Evolutionary conservation across 768 basidiomycete species (phyloP), one percentile per base, ranked within the genome.

Genomic region (Hypholoma fasciculare): DNA sequence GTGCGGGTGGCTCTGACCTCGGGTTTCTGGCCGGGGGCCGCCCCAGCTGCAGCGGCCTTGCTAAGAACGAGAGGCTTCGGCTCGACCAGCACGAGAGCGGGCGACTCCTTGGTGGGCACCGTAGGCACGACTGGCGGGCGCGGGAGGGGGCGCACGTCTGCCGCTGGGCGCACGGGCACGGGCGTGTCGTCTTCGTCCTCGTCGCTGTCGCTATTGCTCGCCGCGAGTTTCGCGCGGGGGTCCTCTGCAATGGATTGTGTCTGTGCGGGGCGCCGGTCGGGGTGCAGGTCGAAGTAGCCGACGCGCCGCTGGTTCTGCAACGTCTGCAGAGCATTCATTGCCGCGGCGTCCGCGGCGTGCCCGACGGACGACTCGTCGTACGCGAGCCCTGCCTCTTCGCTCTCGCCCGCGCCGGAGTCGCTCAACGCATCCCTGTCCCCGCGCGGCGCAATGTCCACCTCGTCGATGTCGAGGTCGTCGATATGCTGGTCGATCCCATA

Each of bases 201-300:
- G 30, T 71, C 74, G 3, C 71, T 69, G 36, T 72, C 78, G 59
- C 68, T 72, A 23, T 78, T 77, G 60, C 75, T 72, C 40, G 69
- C 69, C 3, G 69, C 69, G 5, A 78, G 65, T 54, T 69, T 70
- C 7, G 52, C 69, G 13, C 76, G 71, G 34, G 76, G 74, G 55
- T 76, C 77, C 16, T 78, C 74, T 12, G 67, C 66, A n/a, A 61
- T 47, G 12, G 63, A 61, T n/a, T 65, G 59, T 3, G 63, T 57
- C 12, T 68, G 57, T 3, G 65, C 67, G 19, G 80, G 81, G 39
- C 86, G 75, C 46, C 90, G 79, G 46, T 92, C 90, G 11, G 90
- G 90, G 67, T 92, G 90, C 13, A 90, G 64, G 67, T 91, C 90
- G 67, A 92, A 92, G 69, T 92, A 92, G 0, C 88, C 87, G 26